Evolutionary conservation across 2,329 filamentous ascomycete genomes (phyloP), one percentile per base, ranked within the genome.

Genomic region (Colletotrichum orchidophilum): DNA sequence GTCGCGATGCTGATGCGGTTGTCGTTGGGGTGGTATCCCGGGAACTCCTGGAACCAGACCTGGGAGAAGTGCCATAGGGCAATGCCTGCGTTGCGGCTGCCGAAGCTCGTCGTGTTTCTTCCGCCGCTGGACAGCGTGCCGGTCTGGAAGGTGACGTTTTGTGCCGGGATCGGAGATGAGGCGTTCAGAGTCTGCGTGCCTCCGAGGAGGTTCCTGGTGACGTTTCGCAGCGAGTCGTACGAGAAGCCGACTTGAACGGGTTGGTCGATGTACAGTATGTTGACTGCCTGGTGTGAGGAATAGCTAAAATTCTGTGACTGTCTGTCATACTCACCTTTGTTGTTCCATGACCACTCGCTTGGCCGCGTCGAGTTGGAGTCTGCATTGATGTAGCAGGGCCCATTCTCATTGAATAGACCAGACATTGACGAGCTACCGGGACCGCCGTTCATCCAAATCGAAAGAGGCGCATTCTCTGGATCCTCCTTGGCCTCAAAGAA

Each of bases 31-130:
- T 87, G 85, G 75, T 93, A 92, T 49, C 85, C 83, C 0, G 90
- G 90, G 71, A 93, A 93, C 49, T 89, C 86, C 7, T 87, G 83
- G 66, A 90, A 89, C 84, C 91, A 93, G 3, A 85, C 85, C 68
- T 75, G 66, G 6, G 74, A 63, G 52, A 73, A 70, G 73, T 76
- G 54, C 79, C 79, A 31, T 31, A 76, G 66, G 62, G 78, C 73
- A 74, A 80, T 63, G 53, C 79, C 79, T 13, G 70, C 70, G 33
- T 72, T 69, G n/a, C 65, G 65, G 2, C 88, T 89, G 2, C 87
- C 89, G 73, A 81, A 79, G 53, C 77, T 71, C 0, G 79, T 80
- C 21, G 77, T 68, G 3, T 74, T 74, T 11, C 50, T 42, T n/a
- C 77, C 71, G 33, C 79, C 78, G 61, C 77, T 80, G 7, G 76